Base-by-base conservation (phyloP, 163 green algal species). In the Prototheca wickerhamii region DNA sequence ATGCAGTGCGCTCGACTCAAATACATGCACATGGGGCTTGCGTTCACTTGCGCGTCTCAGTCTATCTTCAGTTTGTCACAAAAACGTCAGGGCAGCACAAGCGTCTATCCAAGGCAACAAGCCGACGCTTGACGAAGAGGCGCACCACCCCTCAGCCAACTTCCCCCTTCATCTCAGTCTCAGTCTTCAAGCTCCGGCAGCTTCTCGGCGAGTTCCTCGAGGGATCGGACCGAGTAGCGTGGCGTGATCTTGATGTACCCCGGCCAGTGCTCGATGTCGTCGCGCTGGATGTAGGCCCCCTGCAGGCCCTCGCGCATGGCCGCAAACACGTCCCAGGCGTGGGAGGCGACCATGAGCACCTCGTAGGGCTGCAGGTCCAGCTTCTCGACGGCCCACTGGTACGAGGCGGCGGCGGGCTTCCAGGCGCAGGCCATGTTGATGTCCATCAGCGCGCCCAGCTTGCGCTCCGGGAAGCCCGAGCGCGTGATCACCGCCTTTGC, bases 281-380 rank as follows among this genome's bases (percentile, higher is more conserved):
- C 28, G 18, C 64, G 64, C 57, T 71, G 57, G 33, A 71, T 49
- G 8, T 61, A 71, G 2, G 57, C 58, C 2, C 26, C 64, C 20
- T 65, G 64, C 57, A 71, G 57, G 1, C 64, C 64, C 32, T 50
- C 64, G 25, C 59, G 64, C 46, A 71, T 30, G 0, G 64, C 64
- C 3, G 56, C 64, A n/a, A 55, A 59, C 25, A 60, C 28, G 57
- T 71, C 64, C 64, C 64, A 71, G 18, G 64, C 57, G 34, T 71
- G 64, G 18, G 34, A 30, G 8, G 63, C 63, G 30, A 64, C 63
- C 63, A 70, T 50, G 29, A 70, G 61, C 3, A 70, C 56, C 56
- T 70, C 17, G 32, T 61, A 51, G 0, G 64, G 44, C 34, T 33
- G 10, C 43, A 65, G 26, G 8, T 44, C 46, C 43, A 71, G 57